Base-by-base conservation (phyloP, 352 stramenopile species). In the Pythium phragmiticola region DNA sequence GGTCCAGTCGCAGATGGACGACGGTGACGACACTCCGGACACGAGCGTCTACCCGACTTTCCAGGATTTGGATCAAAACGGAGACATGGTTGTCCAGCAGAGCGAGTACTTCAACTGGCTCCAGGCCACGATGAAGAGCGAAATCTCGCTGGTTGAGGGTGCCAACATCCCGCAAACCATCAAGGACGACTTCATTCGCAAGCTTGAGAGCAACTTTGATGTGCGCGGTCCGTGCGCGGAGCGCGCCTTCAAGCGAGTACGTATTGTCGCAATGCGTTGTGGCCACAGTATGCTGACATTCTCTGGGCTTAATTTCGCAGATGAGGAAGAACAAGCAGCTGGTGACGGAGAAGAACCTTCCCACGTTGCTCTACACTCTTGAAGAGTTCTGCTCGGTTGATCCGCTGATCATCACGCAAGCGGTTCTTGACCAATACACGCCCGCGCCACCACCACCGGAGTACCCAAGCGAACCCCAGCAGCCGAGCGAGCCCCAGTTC, bases 31-130 rank as follows among this genome's bases (percentile, higher is more conserved):
- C 33, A 49, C 51, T 14, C 59, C 53, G 19, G 68, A 77, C n/a
- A 67, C 83, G 14, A 57, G 63, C 48, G 73, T 71, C 52, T 86
- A 82, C 63, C 76, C 76, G 13, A 65, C 45, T 21, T 68, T 84
- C 34, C 56, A 72, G 7, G 45, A 76, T 16, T 51, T 87, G 2
- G 77, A 88, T 33, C 37, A 34, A 7, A 73, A 76, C 50, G 50
- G 45, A 12, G 68, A 89, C 52, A 62, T 60, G 11, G 21, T 78
- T 17, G 64, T 85, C 34, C 59, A 52, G 0, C 68, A 81, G 45
- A 66, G 12, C 16, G 80, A 87, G 57, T 79, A 77, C 61, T 63
- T 84, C 13, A 48, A 34, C 7, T 69, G 66, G 30, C 49, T 89
- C 2, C 47, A 79, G 34, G 12, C 54, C 13, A 61, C 72, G 12